phyloP scores from a whole-genome alignment of 352 stramenopile species.

The Phytopythium montanum region DNA sequence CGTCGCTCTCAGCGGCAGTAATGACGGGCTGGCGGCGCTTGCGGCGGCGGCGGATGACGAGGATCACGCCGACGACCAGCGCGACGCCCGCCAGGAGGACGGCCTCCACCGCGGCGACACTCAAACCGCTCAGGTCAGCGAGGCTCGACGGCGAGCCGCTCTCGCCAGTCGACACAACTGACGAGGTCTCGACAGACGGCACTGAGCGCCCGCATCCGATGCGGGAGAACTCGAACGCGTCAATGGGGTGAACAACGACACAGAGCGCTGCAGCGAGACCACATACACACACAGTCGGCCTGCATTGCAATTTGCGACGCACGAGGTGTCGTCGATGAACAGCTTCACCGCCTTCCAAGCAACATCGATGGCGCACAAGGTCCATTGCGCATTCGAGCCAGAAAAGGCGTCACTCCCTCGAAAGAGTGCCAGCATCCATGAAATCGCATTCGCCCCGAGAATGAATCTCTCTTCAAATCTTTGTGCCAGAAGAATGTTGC shows the following conservation, averaged over 20 bases:
- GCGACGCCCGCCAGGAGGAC: not conserved
- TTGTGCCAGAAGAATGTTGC: not conserved
- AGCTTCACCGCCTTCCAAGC: too few relatives aligned
- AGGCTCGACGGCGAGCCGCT: not conserved
- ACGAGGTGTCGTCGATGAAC: too few relatives aligned
- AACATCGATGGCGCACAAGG: too few relatives aligned
- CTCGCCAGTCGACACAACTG: not conserved
- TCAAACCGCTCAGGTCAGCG: not conserved
- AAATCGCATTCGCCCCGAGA: too few relatives aligned
- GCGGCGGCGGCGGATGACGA: conserved; percentile 3
- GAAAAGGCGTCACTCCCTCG: too few relatives aligned
- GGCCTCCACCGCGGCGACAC: not conserved
- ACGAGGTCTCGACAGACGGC: conserved; percentile 5
- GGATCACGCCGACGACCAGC: conserved; percentile 3
- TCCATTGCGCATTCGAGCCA: too few relatives aligned
- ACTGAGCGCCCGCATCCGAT: conserved; percentile 43
- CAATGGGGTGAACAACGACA: conserved; percentile 48
- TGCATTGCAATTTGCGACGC: too few relatives aligned
- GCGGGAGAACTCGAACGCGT: conserved; percentile 55
- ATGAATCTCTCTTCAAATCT: too few relatives aligned
- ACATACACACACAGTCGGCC: too few relatives aligned
- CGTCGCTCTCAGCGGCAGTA: not conserved
- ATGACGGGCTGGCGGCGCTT: not conserved
- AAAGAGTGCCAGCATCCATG: too few relatives aligned
- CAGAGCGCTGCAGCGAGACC: conserved; percentile 37